Evolutionary conservation across 169 alveolate genomes (phyloP), one percentile per base, ranked within the genome.

Genomic region (Condylostoma magnum): DNA sequence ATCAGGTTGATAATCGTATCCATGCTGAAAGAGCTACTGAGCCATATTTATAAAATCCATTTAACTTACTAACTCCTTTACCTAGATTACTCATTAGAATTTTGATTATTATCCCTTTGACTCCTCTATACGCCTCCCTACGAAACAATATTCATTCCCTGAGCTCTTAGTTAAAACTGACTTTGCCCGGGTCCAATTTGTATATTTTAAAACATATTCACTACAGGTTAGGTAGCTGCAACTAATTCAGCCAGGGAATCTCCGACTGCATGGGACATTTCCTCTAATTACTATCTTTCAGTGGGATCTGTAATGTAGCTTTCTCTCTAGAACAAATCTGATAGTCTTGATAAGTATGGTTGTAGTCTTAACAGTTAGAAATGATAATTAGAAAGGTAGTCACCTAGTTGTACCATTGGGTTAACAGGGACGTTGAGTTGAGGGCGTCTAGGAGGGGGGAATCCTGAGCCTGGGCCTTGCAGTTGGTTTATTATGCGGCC

Each of bases 391-490:
- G 25, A 28, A 6, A 66, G n/a, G 48, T 15, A 66, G 2, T 63
- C 75, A 15, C 75, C 75, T 3, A 66, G 43, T 44, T 46, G 2
- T 3, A 47, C 63, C 22, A 41, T 12, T 10, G 63, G 63, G 65
- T 66, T 66, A 28, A 57, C 47, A 8, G 18, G 31, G 27, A 47
- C 41, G 28, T 12, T 12, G 12, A 66, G 18, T 31, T 46, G 46
- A 10, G 75, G 75, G 53, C 43, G 25, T 20, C 65, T 37, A 20
- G 75, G 75, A 15, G 75, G 63, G 20, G 75, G 75, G 30, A 66
- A 66, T 22, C 65, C 50, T 1, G 75, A 31, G 43, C 48, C 58
- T 25, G 65, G 65, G 12, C 75, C 75, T 28, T 66, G 63, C 2
- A 66, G 41, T 1, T 43, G 15, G 31, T 66, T 66, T 10, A 66